These are phyloP conservation scores for Entomortierella beljakovae DNA, from an alignment of 192 early-diverging fungal species.

Conservation along the genomic window DNA sequence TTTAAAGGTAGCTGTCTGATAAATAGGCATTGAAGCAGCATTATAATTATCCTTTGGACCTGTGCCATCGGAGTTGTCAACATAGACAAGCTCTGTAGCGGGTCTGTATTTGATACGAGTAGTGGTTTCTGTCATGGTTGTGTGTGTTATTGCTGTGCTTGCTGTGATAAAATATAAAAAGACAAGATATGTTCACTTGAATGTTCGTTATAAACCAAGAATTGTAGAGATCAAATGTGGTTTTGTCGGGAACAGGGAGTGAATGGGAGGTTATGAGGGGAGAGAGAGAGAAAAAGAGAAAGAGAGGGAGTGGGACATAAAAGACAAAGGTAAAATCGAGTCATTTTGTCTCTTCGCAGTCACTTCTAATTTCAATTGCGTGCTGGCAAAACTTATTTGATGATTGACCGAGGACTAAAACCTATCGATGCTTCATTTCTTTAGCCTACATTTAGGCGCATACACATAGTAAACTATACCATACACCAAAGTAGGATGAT, in stretches of 20 bases:
- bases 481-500: too few relatives aligned
- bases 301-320: not conserved
- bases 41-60: slow-evolving; percentile 85
- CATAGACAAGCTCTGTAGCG: slow-evolving; percentile 81
- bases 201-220: too few relatives aligned
- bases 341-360: slow-evolving; percentile 1
- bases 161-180: too few relatives aligned
- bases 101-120: slow-evolving; percentile 69
- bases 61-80: slow-evolving; percentile 72
- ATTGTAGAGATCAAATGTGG: too few relatives aligned
- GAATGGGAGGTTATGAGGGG: too few relatives aligned
- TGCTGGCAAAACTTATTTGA: not conserved
- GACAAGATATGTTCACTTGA: too few relatives aligned
- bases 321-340: too few relatives aligned
- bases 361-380: not conserved
- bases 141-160: not conserved
- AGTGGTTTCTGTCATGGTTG: slow-evolving; percentile 31
- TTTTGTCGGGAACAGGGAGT: too few relatives aligned
- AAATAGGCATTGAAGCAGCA: slow-evolving; percentile 94
- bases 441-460: too few relatives aligned
- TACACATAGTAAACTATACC: too few relatives aligned
- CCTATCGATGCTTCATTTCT: not conserved
- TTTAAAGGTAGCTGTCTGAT: slow-evolving; percentile 98
- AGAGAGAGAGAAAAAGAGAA: not conserved
- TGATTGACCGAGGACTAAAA: not conserved